A percentile compares a stretch with the other conserved stretches of the same genome.
These are phyloP conservation scores for Arthrocladium fulminans DNA, from an alignment of 2,329 filamentous ascomycete genomes.

Conservation along the genomic window DNA sequence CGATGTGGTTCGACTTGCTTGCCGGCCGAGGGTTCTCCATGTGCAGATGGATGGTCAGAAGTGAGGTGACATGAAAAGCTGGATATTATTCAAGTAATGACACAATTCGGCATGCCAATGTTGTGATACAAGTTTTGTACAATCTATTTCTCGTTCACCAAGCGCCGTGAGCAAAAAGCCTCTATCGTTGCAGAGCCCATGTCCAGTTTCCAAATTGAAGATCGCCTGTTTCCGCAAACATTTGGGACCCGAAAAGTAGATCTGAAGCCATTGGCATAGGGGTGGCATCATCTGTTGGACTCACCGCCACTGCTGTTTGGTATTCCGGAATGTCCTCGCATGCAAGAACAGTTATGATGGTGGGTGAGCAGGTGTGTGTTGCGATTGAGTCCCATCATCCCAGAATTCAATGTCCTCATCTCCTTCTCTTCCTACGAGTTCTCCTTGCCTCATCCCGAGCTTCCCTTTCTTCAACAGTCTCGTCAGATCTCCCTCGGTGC, in stretches of 20 bases:
- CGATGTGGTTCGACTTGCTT: too few relatives aligned
- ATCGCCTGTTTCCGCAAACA: too few relatives aligned
- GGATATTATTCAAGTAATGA: not conserved
- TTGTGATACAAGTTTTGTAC: not conserved
- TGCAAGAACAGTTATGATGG: not conserved
- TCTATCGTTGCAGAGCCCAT: too few relatives aligned
- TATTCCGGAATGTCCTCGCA: too few relatives aligned
- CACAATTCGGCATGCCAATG: not conserved
- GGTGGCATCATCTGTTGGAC: too few relatives aligned
- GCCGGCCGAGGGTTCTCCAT: too few relatives aligned
- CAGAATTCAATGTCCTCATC: slow-evolving; percentile 91
- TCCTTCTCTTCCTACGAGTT: slow-evolving; percentile 39
- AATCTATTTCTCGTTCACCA: not conserved
- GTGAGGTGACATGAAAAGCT: not conserved
- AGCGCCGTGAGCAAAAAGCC: too few relatives aligned
- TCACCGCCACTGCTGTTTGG: too few relatives aligned
- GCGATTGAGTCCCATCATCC: slow-evolving; percentile 56
- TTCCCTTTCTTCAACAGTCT: slow-evolving; percentile 56
- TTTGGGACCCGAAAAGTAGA: too few relatives aligned
- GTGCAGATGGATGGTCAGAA: not conserved
- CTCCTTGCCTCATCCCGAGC: slow-evolving; percentile 59
- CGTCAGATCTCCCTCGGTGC: slow-evolving; percentile 59
- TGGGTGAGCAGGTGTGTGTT: slow-evolving; percentile 12
- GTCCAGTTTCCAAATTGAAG: too few relatives aligned
- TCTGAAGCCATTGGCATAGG: too few relatives aligned